phyloP scores from a whole-genome alignment of 225 moss, liverwort and hornwort species.

The Sphagnum contortum region DNA sequence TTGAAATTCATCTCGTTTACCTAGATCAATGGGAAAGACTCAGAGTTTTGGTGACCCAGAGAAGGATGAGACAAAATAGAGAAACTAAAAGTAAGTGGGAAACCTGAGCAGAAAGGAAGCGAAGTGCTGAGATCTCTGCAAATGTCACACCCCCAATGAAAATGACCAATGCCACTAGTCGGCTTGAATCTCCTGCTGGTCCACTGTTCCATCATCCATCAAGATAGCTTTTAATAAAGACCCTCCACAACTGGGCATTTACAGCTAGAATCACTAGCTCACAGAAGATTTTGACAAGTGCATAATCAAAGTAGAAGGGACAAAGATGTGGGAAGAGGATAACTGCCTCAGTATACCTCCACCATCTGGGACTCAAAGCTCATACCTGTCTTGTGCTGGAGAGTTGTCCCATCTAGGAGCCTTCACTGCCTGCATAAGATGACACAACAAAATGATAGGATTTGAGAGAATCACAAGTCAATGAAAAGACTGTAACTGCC shows the following conservation, averaged over 20 bases:
- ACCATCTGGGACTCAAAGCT: no score
- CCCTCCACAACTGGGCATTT: background rate
- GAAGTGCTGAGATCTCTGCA: conserved; percentile 97
- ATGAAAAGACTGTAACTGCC: background rate
- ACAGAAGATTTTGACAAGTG: no score
- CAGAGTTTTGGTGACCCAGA: no score
- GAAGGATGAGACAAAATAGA: no score
- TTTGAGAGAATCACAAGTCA: no score
- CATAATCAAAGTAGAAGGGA: no score
- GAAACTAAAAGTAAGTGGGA: background rate
- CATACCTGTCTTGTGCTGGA: conserved; percentile 42
- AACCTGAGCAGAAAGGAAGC: conserved; percentile 86
- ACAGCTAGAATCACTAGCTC: background rate
- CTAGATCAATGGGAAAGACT: no score
- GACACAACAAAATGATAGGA: no score
- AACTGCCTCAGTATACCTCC: no score
- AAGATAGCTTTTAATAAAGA: background rate
- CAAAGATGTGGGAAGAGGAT: no score
- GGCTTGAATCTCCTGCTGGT: conserved; percentile 59
- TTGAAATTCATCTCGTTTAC: no score
- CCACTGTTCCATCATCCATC: conserved; percentile 22
- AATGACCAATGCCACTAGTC: conserved; percentile 75
- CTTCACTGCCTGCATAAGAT: conserved; percentile 40
- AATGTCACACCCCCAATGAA: conserved; percentile 97
- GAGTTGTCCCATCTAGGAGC: conserved; percentile 32